Percentiles rank a stretch among this genome's conserved stretches.
phyloP scores from a whole-genome alignment of 306 rosid species.

The Boehmeria nivea region DNA sequence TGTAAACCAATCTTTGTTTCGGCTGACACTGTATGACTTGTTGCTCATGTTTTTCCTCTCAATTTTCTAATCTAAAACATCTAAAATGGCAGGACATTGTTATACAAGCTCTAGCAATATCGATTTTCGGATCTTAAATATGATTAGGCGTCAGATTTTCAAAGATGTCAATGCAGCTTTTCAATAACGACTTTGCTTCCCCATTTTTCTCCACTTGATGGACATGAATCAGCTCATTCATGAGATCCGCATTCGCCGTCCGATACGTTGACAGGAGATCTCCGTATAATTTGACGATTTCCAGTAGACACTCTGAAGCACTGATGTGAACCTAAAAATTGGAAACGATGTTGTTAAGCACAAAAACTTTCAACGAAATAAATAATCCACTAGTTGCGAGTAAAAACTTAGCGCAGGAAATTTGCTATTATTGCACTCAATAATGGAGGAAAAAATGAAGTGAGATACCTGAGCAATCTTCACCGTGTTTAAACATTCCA shows the following conservation, averaged over 20 bases:
- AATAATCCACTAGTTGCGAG: too few relatives aligned
- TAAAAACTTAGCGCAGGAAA: too few relatives aligned
- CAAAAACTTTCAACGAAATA: too few relatives aligned
- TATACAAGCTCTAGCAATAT: too few relatives aligned
- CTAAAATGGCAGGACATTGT: too few relatives aligned
- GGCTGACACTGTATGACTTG: too few relatives aligned
- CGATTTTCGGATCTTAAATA: too few relatives aligned
- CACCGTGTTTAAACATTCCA: conserved; percentile 64
- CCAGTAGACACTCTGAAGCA: conserved; percentile 79
- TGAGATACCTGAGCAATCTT: conserved; percentile 83
- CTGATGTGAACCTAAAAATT: conserved; percentile 69
- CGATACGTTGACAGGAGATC: conserved; percentile 30
- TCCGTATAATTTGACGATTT: conserved; percentile 39
- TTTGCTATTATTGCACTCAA: background rate
- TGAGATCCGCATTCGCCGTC: conserved; percentile 35
- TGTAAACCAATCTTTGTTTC: too few relatives aligned
- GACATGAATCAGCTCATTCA: conserved; percentile 56
- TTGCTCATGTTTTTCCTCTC: too few relatives aligned
- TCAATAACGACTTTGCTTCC: conserved; percentile 63
- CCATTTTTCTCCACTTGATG: conserved; percentile 67
- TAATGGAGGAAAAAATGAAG: too few relatives aligned
- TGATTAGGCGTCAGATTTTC: conserved; percentile 43
- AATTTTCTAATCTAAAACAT: too few relatives aligned
- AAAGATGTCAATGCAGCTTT: conserved; percentile 44
- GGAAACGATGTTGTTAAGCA: too few relatives aligned